These are phyloP conservation scores for Lentinula edodes DNA, from an alignment of 768 basidiomycete species.

Conservation along the genomic window DNA sequence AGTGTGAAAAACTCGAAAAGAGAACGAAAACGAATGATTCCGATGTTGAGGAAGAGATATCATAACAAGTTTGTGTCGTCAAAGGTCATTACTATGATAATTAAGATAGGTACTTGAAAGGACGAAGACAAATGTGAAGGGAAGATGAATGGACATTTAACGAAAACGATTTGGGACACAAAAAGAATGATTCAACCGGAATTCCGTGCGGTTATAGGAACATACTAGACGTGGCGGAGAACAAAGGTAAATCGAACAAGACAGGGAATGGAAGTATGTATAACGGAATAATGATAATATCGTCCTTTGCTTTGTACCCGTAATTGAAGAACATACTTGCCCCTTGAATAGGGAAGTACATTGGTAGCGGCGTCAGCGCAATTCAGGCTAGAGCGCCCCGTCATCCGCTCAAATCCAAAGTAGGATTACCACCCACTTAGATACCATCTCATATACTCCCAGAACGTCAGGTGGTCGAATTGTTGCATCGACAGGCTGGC, in stretches of 20 bases:
- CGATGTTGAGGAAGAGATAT: not conserved
- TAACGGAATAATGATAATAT: not conserved
- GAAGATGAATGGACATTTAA: not conserved
- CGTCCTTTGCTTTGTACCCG: not conserved
- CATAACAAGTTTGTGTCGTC: too few relatives aligned
- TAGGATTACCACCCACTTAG: not conserved
- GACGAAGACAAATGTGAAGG: not conserved
- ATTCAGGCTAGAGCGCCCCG: not conserved
- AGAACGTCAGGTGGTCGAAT: constrained; percentile 31
- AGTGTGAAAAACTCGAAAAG: not conserved
- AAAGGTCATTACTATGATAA: not conserved
- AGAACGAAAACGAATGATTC: not conserved
- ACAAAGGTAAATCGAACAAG: not conserved
- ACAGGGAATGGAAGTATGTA: not conserved
- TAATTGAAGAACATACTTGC: not conserved
- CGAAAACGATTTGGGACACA: not conserved
- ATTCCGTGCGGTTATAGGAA: not conserved
- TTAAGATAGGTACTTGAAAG: not conserved
- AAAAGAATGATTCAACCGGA: not conserved
- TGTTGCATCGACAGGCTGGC: constrained; percentile 18
- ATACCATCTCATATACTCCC: constrained; percentile 21
- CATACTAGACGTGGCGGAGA: not conserved
- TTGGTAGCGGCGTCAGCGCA: not conserved
- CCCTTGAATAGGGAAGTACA: not conserved
- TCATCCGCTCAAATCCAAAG: not conserved